Base-by-base conservation (phyloP, 2,329 filamentous ascomycete species). In the Xylariaceae sp. region DNA sequence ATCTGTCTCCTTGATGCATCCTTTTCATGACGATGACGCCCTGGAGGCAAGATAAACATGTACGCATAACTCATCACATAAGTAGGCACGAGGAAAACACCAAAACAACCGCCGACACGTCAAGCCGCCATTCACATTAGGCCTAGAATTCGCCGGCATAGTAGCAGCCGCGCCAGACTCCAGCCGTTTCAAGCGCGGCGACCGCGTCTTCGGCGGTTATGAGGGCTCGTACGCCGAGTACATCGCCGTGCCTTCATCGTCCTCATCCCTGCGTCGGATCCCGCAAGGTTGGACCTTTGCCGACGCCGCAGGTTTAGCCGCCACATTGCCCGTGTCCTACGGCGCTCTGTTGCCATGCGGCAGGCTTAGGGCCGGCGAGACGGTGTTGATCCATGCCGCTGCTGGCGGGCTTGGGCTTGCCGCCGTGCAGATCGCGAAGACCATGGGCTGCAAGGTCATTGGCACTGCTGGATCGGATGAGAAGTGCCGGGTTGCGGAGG, bases 61-160 rank as follows among this genome's bases (percentile, higher is more conserved):
- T 13, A 34, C 32, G 13, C 9, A 15, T 15, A 13, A 34, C 32
- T 26, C 32, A 22, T 42, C 13, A 22, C 22, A 12, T 19, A 22
- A 21, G 2, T 19, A 46, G 49, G 42, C 41, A 7, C 41, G 41
- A 30, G 49, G 49, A 6, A 51, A 46, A 36, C 49, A 51, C 19
- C 42, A 51, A 13, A 46, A 51, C 10, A 47, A 51, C 16, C 42
- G 40, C 18, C 49, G 49, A 18, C 42, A 51, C 19, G 40, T 51
- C 16, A 51, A 45, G 22, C 40, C 48, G 12, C 40, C 48, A 9
- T 51, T 51, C 19, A 45, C 41, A 21, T 40, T 51, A 10, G 48
- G 48, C 30, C 48, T 51, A 10, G 48, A 51, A 22, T 51, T 44
- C 16, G 29, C 48, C n/a, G 48, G 48, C 7, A 26, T 45, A 2